phyloP scores from a whole-genome alignment of 2,329 filamentous ascomycete species.

The Trichoderma koningii region DNA sequence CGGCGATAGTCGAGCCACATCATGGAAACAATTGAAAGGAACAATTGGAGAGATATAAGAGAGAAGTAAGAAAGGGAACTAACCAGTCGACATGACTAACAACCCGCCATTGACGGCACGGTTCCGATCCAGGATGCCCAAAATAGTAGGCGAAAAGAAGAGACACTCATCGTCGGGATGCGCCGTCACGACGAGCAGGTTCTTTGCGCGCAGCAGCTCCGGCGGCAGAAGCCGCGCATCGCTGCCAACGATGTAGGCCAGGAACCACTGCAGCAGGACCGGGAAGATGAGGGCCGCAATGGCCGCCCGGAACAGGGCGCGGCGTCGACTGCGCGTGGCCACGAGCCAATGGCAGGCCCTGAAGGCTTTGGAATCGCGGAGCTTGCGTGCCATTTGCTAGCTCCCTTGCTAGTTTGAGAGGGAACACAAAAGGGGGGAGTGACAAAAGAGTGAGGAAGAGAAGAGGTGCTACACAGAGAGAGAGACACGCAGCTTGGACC shows the following conservation, averaged over 20 bases:
- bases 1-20: conserved; percentile 6
- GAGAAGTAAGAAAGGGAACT: background rate
- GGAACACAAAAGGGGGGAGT: background rate
- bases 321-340: conserved; percentile 31
- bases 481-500: background rate
- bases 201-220: conserved; percentile 40
- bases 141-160: conserved; percentile 39
- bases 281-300: conserved; percentile 32
- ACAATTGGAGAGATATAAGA: no score
- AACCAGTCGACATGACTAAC: conserved; percentile 40
- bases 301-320: conserved; percentile 29
- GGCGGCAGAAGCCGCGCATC: conserved; percentile 43
- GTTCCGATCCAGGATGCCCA: conserved; percentile 39
- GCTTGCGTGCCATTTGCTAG: conserved; percentile 16
- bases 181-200: conserved; percentile 44
- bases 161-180: conserved; percentile 46
- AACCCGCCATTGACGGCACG: conserved; percentile 33
- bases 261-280: conserved; percentile 40
- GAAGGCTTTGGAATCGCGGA: conserved; percentile 10
- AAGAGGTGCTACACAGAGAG: background rate
- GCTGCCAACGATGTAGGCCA: conserved; percentile 42
- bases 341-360: conserved; percentile 28
- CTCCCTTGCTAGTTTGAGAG: background rate
- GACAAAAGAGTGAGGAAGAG: background rate
- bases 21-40: background rate